Evolutionary conservation across 129 eudicot species (phyloP), one percentile per base, ranked within the genome.

Genomic region (Escallonia rubra): DNA sequence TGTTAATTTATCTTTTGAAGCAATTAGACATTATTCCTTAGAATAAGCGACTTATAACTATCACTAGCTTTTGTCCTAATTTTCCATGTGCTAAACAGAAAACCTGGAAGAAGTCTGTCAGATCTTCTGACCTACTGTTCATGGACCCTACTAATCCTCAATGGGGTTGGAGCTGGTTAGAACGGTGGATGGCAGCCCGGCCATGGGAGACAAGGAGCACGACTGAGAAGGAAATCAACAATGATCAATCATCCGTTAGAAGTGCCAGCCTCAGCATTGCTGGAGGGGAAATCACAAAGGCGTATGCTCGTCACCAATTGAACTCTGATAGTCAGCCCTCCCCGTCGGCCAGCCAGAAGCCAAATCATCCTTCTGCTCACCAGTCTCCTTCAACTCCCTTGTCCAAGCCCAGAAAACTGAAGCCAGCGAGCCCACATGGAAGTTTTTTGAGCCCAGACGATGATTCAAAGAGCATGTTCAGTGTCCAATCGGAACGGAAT

Each of bases 161-260:
- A 53, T 92, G 98, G 98, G 98, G 98, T 15, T 92, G 98, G 98
- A 92, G 98, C 71, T 92, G 98, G 98, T 74, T 92, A 73, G 98
- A 92, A 57, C 82, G 98, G 61, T 92, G 88, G 85, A 86, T 84
- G 90, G 90, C 96, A 39, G 82, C 87, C 51, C 81, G 84, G 1
- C 83, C 90, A 43, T 80, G 77, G 81, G 96, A 89, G 63, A 44
- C 83, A 38, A 83, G 58, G 59, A 72, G 54, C 15, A 50, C 60
- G 39, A 2, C 73, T 46, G 74, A 73, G 3, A 76, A 69, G 62
- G 87, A 75, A 60, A 45, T 3, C 7, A 78, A 79, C 66, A 78
- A 59, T 44, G 90, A 90, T 23, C 73, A 70, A 59, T 65, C 76
- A 66, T 87, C 94, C 14, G 82, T 78, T 41, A 79, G 79, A 56